Evolutionary conservation across 179 eudicot genomes (phyloP).

Genomic region (Pouteria campechiana): DNA sequence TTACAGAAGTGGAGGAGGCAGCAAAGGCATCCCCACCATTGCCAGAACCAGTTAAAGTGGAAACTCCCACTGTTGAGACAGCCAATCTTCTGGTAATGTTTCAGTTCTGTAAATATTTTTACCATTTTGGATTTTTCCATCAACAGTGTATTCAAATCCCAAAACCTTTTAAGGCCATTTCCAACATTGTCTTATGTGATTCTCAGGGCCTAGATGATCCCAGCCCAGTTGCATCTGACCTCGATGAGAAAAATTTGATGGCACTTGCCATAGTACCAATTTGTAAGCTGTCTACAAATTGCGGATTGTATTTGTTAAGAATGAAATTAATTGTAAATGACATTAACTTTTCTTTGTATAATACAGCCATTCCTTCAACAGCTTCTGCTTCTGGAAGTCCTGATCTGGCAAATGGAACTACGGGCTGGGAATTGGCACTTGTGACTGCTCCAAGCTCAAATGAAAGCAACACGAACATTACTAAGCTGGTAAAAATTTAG

Average conservation of each 20-base stretch:
- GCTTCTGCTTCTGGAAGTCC: slow-evolving; percentile 23
- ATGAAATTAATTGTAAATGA: background rate
- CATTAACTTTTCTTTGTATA: background rate
- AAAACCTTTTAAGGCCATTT: no score
- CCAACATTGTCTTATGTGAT: slow-evolving; percentile 1
- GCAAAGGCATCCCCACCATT: slow-evolving; percentile 55
- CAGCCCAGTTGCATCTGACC: slow-evolving; percentile 43
- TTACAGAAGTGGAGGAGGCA: slow-evolving; percentile 43
- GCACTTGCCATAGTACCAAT: slow-evolving; percentile 77
- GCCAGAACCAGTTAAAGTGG: slow-evolving; percentile 56
- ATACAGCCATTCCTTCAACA: slow-evolving; percentile 38
- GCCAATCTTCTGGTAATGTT: slow-evolving; percentile 79
- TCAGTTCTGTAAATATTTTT: background rate
- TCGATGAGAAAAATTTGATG: slow-evolving; percentile 67
- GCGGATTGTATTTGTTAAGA: background rate
- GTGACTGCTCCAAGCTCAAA: slow-evolving; percentile 86
- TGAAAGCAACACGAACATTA: slow-evolving; percentile 44
- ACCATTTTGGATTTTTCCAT: background rate
- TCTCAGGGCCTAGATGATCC: slow-evolving; percentile 60
- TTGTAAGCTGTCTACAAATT: slow-evolving; percentile 29
- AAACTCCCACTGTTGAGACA: slow-evolving; percentile 49
- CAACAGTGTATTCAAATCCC: no score
- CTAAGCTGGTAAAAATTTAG: slow-evolving; percentile 54
- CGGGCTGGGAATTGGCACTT: slow-evolving; percentile 99
- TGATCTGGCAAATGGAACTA: slow-evolving; percentile 48